Conservation (phyloP, 306 rosid genomes). For the Prunus kanzakura region DNA sequence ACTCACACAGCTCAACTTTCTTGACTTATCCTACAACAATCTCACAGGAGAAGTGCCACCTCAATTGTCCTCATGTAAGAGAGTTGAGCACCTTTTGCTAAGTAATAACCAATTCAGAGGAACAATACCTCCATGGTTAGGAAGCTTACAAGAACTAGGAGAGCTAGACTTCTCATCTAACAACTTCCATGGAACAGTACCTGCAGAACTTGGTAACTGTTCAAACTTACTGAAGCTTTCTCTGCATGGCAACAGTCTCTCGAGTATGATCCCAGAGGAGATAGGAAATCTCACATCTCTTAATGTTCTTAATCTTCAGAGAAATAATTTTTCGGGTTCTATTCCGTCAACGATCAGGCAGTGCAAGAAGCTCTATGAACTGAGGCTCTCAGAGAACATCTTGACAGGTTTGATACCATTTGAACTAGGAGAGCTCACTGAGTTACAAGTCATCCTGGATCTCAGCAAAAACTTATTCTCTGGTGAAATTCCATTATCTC, state of each 20-base stretch:
- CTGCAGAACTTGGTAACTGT: slow-evolving; percentile 69
- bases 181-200: slow-evolving; percentile 58
- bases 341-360: slow-evolving; percentile 67
- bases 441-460: slow-evolving; percentile 81
- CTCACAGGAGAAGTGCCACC: slow-evolving; percentile 53
- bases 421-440: slow-evolving; percentile 64
- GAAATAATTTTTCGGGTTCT: slow-evolving; percentile 61
- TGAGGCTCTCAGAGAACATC: slow-evolving; percentile 74
- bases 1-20: slow-evolving; percentile 67
- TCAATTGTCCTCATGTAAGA: slow-evolving; percentile 53
- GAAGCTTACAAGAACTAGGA: slow-evolving; percentile 62
- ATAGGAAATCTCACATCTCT: slow-evolving; percentile 82
- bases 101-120: slow-evolving; percentile 61
- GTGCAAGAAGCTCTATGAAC: slow-evolving; percentile 69
- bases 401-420: slow-evolving; percentile 60
- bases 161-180: slow-evolving; percentile 87
- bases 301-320: slow-evolving; percentile 71
- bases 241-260: slow-evolving; percentile 72
- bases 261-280: slow-evolving; percentile 69
- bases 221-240: slow-evolving; percentile 72
- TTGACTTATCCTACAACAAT: slow-evolving; percentile 78
- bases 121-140: slow-evolving; percentile 62
- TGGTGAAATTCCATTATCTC: slow-evolving; percentile 69
- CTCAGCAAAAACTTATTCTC: slow-evolving; percentile 60
- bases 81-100: slow-evolving; percentile 68